Evolutionary conservation across 83 land plant species (phyloP).

Genomic region (Picea mariana): DNA sequence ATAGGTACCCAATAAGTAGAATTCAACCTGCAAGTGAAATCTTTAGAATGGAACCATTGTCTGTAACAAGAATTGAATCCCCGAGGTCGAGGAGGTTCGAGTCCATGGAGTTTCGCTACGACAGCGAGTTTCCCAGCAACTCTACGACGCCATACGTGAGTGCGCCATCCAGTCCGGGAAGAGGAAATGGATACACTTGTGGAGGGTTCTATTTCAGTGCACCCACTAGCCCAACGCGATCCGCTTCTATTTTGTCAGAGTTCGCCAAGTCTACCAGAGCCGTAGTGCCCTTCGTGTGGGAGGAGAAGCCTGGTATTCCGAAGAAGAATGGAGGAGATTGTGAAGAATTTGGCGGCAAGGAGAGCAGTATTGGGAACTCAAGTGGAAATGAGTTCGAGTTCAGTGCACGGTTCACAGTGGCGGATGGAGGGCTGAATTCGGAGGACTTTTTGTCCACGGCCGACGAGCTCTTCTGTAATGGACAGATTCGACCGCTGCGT

Average conservation of each 20-base stretch:
- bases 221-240: slow-evolving; percentile 42
- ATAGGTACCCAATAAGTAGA: too few species aligned
- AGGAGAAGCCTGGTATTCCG: slow-evolving; percentile 28
- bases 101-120: slow-evolving; percentile 17
- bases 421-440: too few species aligned
- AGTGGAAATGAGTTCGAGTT: too few species aligned
- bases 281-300: slow-evolving; percentile 30
- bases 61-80: background rate
- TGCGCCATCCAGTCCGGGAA: slow-evolving; percentile 36
- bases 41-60: background rate
- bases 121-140: slow-evolving; percentile 15
- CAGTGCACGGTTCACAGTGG: too few species aligned
- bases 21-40: too few species aligned
- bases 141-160: slow-evolving; percentile 13
- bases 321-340: slow-evolving; percentile 9
- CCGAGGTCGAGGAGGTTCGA: slow-evolving; percentile 5
- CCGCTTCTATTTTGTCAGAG: slow-evolving; percentile 27
- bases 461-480: too few species aligned
- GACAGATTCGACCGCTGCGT: too few species aligned
- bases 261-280: slow-evolving; percentile 14
- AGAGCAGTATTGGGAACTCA: too few species aligned
- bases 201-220: slow-evolving; percentile 39
- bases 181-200: slow-evolving; percentile 15
- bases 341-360: too few species aligned
- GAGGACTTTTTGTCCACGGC: too few species aligned